phyloP scores from a whole-genome alignment of 768 basidiomycete species.

The Pisolithus tinctorius region DNA sequence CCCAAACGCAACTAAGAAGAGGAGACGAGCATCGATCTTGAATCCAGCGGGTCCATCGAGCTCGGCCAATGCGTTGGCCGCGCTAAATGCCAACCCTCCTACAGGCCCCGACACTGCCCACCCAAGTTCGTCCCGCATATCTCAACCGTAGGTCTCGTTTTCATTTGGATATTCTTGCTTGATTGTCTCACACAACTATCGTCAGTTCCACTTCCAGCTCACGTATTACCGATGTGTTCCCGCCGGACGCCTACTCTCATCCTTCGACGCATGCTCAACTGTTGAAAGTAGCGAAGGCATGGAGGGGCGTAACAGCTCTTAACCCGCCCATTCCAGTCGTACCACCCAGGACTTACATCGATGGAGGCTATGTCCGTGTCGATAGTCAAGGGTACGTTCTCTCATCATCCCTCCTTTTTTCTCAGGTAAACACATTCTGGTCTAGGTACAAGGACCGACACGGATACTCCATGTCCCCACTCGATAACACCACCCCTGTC shows the following conservation, averaged over 20 bases:
- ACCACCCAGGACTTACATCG: constrained; percentile 19
- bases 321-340: constrained; percentile 19
- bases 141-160: constrained; percentile 9
- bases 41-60: constrained; percentile 7
- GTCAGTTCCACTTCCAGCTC: constrained; percentile 16
- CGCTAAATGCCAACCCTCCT: constrained; percentile 5
- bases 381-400: constrained; percentile 23
- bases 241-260: constrained; percentile 22
- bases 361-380: constrained; percentile 16
- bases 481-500: constrained; percentile 29
- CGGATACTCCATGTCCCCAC: constrained; percentile 23
- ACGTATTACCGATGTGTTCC: constrained; percentile 35
- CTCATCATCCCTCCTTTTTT: background rate
- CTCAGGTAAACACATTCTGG: constrained; percentile 8
- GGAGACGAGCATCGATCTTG: constrained; percentile 34
- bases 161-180: background rate
- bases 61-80: constrained; percentile 10
- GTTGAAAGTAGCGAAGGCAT: constrained; percentile 51
- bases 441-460: constrained; percentile 22
- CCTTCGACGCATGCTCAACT: constrained; percentile 42
- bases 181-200: background rate
- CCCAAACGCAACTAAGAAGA: constrained; percentile 28
- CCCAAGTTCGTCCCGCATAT: constrained; percentile 5
- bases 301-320: constrained; percentile 65
- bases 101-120: constrained; percentile 11